Conservation (phyloP, 78 protist genomes). For the Chrysochromulina parva region DNA sequence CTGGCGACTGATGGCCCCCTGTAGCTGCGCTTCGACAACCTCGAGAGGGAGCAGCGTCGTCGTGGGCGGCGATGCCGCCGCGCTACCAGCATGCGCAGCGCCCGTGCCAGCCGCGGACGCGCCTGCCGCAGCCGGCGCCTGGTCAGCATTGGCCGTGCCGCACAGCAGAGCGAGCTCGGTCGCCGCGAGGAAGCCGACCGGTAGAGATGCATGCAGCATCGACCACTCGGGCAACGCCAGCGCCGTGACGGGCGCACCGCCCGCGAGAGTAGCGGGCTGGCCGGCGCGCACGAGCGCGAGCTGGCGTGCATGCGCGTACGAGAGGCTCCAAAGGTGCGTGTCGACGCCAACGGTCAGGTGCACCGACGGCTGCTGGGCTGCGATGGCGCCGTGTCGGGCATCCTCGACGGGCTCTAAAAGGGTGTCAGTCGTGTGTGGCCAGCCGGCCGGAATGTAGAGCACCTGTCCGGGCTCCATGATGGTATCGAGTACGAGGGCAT, state of each 20-base stretch:
- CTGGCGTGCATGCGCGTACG: not conserved
- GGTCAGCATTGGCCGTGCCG: too few species aligned
- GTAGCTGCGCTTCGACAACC: not conserved
- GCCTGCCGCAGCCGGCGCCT: too few species aligned
- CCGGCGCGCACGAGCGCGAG: not conserved
- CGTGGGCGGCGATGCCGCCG: not conserved
- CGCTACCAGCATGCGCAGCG: not conserved
- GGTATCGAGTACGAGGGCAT: not conserved
- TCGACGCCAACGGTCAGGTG: slow-evolving; percentile 23
- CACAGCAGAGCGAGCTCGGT: not conserved
- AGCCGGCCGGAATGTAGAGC: slow-evolving; percentile 20
- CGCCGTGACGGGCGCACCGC: not conserved
- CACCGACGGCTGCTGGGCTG: not conserved
- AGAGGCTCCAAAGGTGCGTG: slow-evolving; percentile 8
- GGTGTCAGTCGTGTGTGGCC: not conserved
- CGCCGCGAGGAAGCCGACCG: slow-evolving; percentile 4
- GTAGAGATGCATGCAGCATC: not conserved
- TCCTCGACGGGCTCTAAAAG: not conserved
- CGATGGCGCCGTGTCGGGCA: not conserved
- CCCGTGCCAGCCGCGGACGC: too few species aligned
- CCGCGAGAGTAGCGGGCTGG: not conserved
- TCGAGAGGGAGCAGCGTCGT: not conserved
- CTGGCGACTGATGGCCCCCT: not conserved
- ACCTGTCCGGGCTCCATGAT: not conserved
- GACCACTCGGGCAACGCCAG: not conserved